Evolutionary conservation across 805 yeast genomes (phyloP), one percentile per base, ranked within the genome.

Genomic region (Kodamaea kaohsiungensis): DNA sequence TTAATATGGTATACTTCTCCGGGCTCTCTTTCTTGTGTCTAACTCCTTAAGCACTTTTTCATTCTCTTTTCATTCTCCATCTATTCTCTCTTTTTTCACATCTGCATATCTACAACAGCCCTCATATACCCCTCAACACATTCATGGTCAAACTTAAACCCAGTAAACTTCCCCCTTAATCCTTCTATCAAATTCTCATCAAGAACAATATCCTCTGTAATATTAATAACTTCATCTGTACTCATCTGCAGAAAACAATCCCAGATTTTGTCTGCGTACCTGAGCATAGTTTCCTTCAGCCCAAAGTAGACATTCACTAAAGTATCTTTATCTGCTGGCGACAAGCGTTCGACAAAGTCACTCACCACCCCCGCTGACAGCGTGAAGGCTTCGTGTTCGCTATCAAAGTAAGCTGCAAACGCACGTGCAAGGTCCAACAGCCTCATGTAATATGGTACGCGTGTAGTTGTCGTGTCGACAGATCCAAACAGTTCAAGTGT

Each of bases 281-380:
- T 37, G 6, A 49, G 39, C 46, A 67, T 57, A 15, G 63, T 62
- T 13, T 67, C 69, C 22, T 47, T 53, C 37, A 67, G 63, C 1
- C 74, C 75, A 55, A 66, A 69, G 53, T 61, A 62, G 19, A 51
- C 40, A 45, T 65, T 57, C 4, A 62, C 54, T 35, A 67, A 56
- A n/a, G 61, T 27, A 6, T 58, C 61, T 59, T 61, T 60, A 18
- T 46, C 38, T 7, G 48, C 46, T 5, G 35, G 57, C 50, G 15
- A 40, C 47, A 49, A 43, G 7, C 18, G 2, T 12, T 19, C 39
- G n/a, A 18, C 42, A 17, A 49, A 40, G 33, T 27, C 25, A 12
- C 22, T 43, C n/a, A 33, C 46, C 17, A 48, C 8, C 15, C 19
- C 52, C 19, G 15, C 52, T 5, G 42, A 13, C 13, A 19, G 30